Evolutionary conservation across 2,329 filamentous ascomycete species (phyloP).

Genomic region (Diaporthe citriasiana): DNA sequence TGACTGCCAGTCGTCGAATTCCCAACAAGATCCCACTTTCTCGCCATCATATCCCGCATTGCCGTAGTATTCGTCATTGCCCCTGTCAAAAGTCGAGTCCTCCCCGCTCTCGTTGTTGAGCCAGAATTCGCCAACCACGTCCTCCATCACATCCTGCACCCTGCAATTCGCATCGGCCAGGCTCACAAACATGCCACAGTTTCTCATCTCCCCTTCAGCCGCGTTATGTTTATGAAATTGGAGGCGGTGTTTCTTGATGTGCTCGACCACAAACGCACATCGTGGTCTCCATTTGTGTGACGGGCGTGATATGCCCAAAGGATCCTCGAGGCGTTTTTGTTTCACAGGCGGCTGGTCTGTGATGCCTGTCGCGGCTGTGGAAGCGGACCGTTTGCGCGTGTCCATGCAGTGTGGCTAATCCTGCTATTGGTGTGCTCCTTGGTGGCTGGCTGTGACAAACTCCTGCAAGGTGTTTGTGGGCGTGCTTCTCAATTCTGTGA

Average conservation of each 20-base stretch:
- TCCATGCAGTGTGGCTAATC: neutral
- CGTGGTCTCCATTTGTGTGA: neutral
- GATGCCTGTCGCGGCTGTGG: neutral
- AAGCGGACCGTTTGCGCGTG: neutral
- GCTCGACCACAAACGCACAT: neutral
- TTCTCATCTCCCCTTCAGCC: neutral
- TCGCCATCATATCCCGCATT: constrained; percentile 10
- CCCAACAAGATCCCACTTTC: neutral
- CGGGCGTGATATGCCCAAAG: neutral
- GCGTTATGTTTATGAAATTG: neutral
- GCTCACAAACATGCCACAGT: constrained; percentile 5
- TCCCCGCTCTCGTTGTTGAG: neutral
- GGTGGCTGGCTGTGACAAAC: neutral
- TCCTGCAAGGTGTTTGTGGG: neutral
- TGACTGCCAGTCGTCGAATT: constrained; percentile 16
- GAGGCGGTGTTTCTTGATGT: neutral
- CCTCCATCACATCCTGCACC: neutral
- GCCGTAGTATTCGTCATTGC: neutral
- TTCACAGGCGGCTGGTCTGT: neutral
- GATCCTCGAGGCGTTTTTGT: neutral
- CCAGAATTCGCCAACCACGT: constrained; percentile 16
- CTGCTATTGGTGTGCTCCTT: neutral
- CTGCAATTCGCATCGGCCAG: constrained; percentile 4
- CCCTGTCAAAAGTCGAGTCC: neutral
- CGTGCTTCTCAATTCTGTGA: too few species aligned